Percentiles rank a stretch among this genome's conserved stretches.
Conservation (phyloP, 140 eudicot species). For the Senecio squalidus region DNA sequence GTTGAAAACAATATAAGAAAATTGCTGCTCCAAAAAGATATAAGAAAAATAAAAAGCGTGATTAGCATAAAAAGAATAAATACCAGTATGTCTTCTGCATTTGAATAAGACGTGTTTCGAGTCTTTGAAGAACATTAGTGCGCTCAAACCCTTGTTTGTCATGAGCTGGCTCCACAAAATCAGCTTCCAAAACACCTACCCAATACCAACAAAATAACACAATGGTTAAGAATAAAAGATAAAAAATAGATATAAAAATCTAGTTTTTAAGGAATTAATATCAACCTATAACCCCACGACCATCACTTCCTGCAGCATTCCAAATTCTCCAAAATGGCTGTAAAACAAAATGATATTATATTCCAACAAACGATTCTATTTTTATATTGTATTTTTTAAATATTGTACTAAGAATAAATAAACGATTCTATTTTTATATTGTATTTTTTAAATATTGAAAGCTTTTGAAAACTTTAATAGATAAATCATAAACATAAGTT, state of each 20-base stretch:
- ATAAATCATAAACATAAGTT: too few species aligned
- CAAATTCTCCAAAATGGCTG: slow-evolving; percentile 98
- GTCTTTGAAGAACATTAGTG: slow-evolving; percentile 77
- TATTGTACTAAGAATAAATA: too few species aligned
- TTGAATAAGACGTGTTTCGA: slow-evolving; percentile 56
- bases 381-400: neutral
- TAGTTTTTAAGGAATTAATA: neutral
- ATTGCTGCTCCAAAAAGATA: too few species aligned
- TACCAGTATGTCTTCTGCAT: slow-evolving; percentile 87
- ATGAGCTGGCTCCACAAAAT: slow-evolving; percentile 97
- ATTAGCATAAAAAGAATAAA: slow-evolving; percentile 8
- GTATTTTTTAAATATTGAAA: neutral
- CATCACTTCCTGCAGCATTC: slow-evolving; percentile 96
- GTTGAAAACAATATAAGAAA: neutral
- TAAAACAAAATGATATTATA: slow-evolving; percentile 12
- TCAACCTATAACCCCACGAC: slow-evolving; percentile 97
- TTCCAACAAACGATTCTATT: neutral
- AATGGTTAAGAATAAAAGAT: neutral
- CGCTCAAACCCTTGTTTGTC: slow-evolving; percentile 98
- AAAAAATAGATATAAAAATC: neutral
- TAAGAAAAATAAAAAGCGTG: neutral
- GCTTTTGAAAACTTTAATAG: too few species aligned
- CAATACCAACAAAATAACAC: neutral
- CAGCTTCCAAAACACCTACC: slow-evolving; percentile 89
- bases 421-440: neutral